Evolutionary conservation across 352 stramenopile genomes (phyloP).

Genomic region (Phytopythium cucurbitacearum): DNA sequence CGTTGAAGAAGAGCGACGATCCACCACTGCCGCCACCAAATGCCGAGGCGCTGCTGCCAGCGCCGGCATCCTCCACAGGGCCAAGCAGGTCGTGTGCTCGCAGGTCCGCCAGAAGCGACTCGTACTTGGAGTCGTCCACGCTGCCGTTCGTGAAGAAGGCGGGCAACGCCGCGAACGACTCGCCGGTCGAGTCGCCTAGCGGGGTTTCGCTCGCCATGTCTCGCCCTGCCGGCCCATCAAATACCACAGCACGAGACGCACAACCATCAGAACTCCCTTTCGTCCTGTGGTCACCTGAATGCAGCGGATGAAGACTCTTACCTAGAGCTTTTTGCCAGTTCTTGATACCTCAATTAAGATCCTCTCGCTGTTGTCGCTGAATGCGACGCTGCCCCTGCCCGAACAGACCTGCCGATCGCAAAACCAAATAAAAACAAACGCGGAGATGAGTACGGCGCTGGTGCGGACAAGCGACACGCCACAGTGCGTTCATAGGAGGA

Average conservation of each 20-base stretch:
- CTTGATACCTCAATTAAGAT: too few species aligned
- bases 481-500: too few species aligned
- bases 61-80: conserved; percentile 37
- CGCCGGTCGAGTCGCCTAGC: conserved; percentile 20
- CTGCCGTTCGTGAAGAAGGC: conserved; percentile 78
- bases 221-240: neutral
- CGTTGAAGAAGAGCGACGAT: conserved; percentile 82
- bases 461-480: too few species aligned
- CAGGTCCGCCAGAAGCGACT: conserved; percentile 79
- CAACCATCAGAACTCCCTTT: too few species aligned
- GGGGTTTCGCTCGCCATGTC: conserved; percentile 38
- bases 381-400: too few species aligned
- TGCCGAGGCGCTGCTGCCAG: conserved; percentile 11
- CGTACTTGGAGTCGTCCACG: conserved; percentile 86
- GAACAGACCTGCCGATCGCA: too few species aligned
- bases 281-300: too few species aligned
- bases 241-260: neutral
- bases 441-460: too few species aligned
- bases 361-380: too few species aligned
- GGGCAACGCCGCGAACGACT: conserved; percentile 44
- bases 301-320: too few species aligned
- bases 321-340: too few species aligned
- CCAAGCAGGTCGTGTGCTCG: conserved; percentile 80
- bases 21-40: conserved; percentile 12
- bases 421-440: too few species aligned